A percentile compares a stretch with the other conserved stretches of the same genome.
Conservation (phyloP, 345 rosid species). For the Dovyalis caffra region DNA sequence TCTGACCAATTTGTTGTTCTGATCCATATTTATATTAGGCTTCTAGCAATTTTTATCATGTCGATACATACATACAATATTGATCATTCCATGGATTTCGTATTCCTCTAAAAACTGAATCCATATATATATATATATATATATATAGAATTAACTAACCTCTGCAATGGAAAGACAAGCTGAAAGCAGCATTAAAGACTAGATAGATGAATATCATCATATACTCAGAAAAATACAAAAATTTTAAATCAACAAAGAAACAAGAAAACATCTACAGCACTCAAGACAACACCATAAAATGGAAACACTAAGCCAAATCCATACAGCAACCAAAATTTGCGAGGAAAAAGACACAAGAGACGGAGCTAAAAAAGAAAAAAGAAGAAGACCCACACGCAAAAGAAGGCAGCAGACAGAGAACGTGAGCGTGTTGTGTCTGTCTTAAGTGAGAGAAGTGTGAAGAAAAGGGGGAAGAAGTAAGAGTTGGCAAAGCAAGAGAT, state of each 20-base stretch:
- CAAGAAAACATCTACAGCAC: too few relatives aligned
- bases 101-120: too few relatives aligned
- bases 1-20: background rate
- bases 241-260: background rate
- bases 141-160: too few relatives aligned
- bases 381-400: background rate
- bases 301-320: background rate
- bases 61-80: too few relatives aligned
- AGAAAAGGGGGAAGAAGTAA: slow-evolving; percentile 23
- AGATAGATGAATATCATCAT: background rate
- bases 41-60: too few relatives aligned
- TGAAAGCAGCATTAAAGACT: background rate
- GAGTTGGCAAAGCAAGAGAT: background rate
- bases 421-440: background rate
- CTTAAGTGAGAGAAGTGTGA: slow-evolving; percentile 4
- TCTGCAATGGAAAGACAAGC: too few relatives aligned
- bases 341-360: background rate
- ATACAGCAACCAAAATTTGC: background rate
- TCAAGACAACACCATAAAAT: background rate
- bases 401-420: background rate
- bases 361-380: background rate
- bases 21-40: too few relatives aligned
- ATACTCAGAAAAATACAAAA: too few relatives aligned
- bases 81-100: background rate
- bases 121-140: too few relatives aligned